phyloP scores from a whole-genome alignment of 257 asterid genomes.

The Nicotiana knightiana region DNA sequence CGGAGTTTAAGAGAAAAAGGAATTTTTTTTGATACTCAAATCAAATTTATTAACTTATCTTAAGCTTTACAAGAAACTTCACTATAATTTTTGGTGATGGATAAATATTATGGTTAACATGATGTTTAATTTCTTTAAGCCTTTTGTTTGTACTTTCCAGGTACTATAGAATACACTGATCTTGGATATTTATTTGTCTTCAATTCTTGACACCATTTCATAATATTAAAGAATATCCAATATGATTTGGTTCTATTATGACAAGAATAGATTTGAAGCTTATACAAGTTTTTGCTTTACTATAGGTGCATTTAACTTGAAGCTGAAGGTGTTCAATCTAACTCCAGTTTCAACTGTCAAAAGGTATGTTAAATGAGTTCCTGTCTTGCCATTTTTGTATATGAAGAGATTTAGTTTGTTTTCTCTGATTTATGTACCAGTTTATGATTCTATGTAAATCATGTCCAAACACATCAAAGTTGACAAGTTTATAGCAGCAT shows the following conservation, averaged over 20 bases:
- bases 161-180: neutral
- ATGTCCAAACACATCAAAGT: neutral
- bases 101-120: neutral
- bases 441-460: neutral
- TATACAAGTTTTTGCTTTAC: neutral
- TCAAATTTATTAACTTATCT: neutral
- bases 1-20: too few species aligned
- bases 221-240: neutral
- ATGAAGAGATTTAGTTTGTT: neutral
- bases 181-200: neutral
- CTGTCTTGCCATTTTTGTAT: neutral
- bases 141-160: neutral
- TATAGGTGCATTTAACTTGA: neutral
- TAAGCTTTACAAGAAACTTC: neutral
- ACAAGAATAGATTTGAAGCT: neutral
- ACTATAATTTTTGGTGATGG: neutral
- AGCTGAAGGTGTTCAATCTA: neutral
- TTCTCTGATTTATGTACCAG: neutral
- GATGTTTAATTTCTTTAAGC: neutral
- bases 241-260: neutral
- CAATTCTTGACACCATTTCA: neutral
- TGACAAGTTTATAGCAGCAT: neutral
- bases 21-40: neutral
- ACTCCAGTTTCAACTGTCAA: neutral
- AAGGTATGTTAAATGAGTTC: neutral